Evolutionary conservation across 345 rosid species (phyloP), one percentile per base, ranked within the genome.

Genomic region (Syzygium jambos): DNA sequence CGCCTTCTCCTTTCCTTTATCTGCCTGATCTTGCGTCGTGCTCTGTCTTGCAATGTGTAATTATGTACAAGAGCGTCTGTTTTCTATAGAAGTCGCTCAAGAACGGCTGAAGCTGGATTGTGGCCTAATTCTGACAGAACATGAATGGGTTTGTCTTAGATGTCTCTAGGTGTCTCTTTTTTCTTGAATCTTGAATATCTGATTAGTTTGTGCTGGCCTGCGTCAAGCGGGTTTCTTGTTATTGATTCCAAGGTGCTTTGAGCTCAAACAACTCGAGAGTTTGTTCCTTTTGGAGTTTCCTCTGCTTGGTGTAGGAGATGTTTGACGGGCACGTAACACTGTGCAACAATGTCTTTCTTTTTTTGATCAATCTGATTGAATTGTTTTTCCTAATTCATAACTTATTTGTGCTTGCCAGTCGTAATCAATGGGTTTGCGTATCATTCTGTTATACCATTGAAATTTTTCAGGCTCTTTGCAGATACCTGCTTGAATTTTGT

Each of bases 31-130:
- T 57, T 57, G 0, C 29, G 65, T 57, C 65, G 63, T 57, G 15
- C 29, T 25, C 63, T 57, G 65, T 57, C 65, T 57, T 0, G 65
- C 29, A 57, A 25, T 25, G 65, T 25, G 29, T 57, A 57, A 0
- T 57, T 57, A 14, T 63, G 77, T 7, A 29, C 6, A 15, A 29
- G 41, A 29, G 29, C 38, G 41, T 63, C 41, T 29, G 29, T 63
- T 7, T 6, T 2, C 1, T 29, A 0, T 0, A 34, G 77, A 63
- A 63, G 77, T 29, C 38, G 21, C 5, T 15, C 77, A 0, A 29
- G 77, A 63, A 29, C 21, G 5, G 41, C 77, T 15, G 77, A 63
- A 63, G 77, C 21, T 63, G 41, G 77, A 63, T 3, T 63, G 15
- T 63, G 41, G 11, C 38, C 41, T 63, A 17, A 29, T n/a, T 61